phyloP scores from a whole-genome alignment of 108 stramenopile species.

The Seminavis robusta region DNA sequence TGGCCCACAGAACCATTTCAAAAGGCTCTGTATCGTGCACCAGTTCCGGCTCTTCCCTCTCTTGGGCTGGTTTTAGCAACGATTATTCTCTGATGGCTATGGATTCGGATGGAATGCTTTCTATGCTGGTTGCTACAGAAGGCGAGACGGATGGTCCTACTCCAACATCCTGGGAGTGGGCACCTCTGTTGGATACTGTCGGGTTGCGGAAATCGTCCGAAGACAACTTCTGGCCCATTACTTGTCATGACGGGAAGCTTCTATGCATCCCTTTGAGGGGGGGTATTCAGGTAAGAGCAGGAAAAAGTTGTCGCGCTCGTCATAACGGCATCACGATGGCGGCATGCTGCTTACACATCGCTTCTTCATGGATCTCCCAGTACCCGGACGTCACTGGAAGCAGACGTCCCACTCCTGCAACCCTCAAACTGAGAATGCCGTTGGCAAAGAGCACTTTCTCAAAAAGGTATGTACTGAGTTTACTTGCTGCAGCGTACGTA shows the following conservation, averaged over 20 bases:
- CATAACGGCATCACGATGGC: too few species aligned
- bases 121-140: slow-evolving; percentile 51
- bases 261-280: slow-evolving; percentile 79
- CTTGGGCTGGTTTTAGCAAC: slow-evolving; percentile 83
- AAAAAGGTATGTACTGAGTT: slow-evolving; percentile 48
- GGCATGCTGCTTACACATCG: too few species aligned
- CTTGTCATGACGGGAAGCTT: slow-evolving; percentile 72
- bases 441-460: slow-evolving; percentile 38
- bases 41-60: slow-evolving; percentile 48
- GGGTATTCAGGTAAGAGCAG: too few species aligned
- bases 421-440: slow-evolving; percentile 68
- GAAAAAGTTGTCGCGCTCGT: too few species aligned
- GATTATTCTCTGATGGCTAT: slow-evolving; percentile 62
- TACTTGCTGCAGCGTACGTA: background rate
- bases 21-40: slow-evolving; percentile 61
- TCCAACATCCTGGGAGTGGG: slow-evolving; percentile 49
- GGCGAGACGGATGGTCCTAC: slow-evolving; percentile 3
- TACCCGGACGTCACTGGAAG: slow-evolving; percentile 75
- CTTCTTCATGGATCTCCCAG: too few species aligned
- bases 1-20: slow-evolving; percentile 36
- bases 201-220: slow-evolving; percentile 69
- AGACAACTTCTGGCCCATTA: slow-evolving; percentile 77
- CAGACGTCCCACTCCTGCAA: slow-evolving; percentile 73
- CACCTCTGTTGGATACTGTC: slow-evolving; percentile 76
- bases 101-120: slow-evolving; percentile 79